phyloP scores from a whole-genome alignment of 805 yeast genomes.

The Ogataea henricii region DNA sequence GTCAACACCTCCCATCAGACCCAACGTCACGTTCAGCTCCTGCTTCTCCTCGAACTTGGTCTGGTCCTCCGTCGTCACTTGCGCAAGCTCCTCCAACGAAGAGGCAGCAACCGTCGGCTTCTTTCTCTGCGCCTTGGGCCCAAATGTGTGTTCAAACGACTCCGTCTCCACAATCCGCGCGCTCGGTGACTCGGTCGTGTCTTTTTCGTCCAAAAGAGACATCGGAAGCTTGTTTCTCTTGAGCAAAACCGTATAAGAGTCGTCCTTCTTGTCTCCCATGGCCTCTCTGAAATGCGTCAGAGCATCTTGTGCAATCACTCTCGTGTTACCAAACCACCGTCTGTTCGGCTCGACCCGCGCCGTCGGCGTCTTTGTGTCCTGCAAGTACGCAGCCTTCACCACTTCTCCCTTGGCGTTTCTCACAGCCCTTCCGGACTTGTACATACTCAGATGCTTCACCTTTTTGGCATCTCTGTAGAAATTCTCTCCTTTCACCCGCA shows the following conservation, averaged over 20 bases:
- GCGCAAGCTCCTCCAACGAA: conserved; percentile 79
- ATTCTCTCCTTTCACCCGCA: conserved; percentile 95
- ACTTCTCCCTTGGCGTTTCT: conserved; percentile 88
- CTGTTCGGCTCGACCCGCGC: conserved; percentile 96
- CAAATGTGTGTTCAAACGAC: conserved; percentile 77
- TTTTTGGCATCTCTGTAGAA: conserved; percentile 93
- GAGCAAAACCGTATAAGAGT: conserved; percentile 81
- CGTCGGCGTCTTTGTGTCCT: conserved; percentile 80
- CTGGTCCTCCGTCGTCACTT: conserved; percentile 55
- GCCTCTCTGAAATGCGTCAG: conserved; percentile 92
- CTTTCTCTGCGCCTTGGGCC: conserved; percentile 93
- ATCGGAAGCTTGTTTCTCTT: conserved; percentile 92
- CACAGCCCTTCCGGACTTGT: conserved; percentile 85
- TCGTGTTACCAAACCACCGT: conserved; percentile 96
- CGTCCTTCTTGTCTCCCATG: conserved; percentile 79
- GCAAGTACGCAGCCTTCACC: conserved; percentile 83
- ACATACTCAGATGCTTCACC: conserved; percentile 88
- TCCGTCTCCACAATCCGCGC: conserved; percentile 87
- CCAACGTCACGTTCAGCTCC: conserved; percentile 73
- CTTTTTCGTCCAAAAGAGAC: conserved; percentile 90
- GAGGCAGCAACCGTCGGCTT: conserved; percentile 78
- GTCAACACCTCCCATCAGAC: conserved; percentile 72
- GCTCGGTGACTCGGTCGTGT: conserved; percentile 71
- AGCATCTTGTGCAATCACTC: conserved; percentile 97
- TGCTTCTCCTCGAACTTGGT: conserved; percentile 69